Evolutionary conservation across 805 yeast genomes (phyloP), one percentile per base, ranked within the genome.

Genomic region (Schizosaccharomyces cryophilus): DNA sequence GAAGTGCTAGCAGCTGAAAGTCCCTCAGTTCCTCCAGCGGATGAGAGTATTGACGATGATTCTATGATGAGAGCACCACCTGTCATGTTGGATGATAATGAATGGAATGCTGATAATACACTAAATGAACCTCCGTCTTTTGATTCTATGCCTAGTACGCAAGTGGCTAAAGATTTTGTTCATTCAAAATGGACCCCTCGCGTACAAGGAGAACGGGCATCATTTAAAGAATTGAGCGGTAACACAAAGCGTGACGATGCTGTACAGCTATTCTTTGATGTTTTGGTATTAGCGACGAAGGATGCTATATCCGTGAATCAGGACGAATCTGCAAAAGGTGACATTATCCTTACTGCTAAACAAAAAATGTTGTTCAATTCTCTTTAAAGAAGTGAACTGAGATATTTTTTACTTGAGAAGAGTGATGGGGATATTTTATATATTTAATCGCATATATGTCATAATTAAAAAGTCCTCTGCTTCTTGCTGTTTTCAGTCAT

Each of bases 251-350:
- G 67, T 73, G 75, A 65, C 13, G 82, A 83, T 66, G 86, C 87
- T 24, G 80, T 87, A 2, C 77, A 80, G 66, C 76, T 85, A 61
- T 88, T 88, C 71, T 88, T 87, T 67, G 95, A 88, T 69, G 69
- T 88, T 68, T 74, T 88, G 65, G 90, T 87, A 3, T 74, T 88
- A 62, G 94, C 94, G 1, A 83, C 93, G 5, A 75, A 80, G 56
- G 88, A 84, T 65, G 82, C 90, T 61, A 73, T 88, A 58, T 73
- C 74, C 17, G 70, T 87, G 54, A 71, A 78, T 45, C 95, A 87
- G 72, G 74, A 75, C 6, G 73, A 73, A 48, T 66, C 83, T 24
- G 86, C 82, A 64, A 83, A 82, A 4, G 79, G 77, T 29, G 56
- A 51, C n/a, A 24, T 51, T 29, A 51, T 17, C 7, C 30, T 51